These are phyloP conservation scores for Oxytropis ochrocephala DNA, from an alignment of 306 rosid genomes.

Conservation along the genomic window DNA sequence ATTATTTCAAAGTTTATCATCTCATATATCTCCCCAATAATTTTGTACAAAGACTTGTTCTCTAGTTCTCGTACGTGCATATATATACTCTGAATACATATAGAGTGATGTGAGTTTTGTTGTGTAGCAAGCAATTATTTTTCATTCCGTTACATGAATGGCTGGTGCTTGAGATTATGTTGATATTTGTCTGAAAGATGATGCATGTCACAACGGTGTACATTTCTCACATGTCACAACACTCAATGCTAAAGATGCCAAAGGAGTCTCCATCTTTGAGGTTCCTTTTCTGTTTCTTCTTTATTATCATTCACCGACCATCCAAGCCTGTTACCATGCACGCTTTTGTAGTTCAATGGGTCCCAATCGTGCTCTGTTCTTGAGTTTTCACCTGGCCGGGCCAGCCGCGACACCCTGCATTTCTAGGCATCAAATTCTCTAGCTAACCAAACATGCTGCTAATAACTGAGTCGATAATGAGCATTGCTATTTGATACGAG, in stretches of 20 bases:
- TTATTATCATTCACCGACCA: slow-evolving; percentile 26
- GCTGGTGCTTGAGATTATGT: not conserved
- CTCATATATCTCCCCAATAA: no score
- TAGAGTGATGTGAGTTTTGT: slow-evolving; percentile 6
- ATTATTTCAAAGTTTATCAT: no score
- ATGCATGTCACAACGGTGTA: slow-evolving; percentile 5
- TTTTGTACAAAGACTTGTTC: no score
- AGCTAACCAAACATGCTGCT: no score
- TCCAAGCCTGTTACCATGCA: slow-evolving; percentile 20
- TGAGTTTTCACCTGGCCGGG: not conserved
- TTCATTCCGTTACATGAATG: not conserved
- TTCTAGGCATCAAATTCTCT: not conserved
- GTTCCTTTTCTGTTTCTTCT: slow-evolving; percentile 35
- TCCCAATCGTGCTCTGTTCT: slow-evolving; percentile 18
- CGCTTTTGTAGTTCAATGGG: slow-evolving; percentile 14
- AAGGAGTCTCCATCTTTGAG: slow-evolving; percentile 23
- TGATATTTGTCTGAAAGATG: not conserved
- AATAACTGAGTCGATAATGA: no score
- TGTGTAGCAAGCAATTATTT: slow-evolving; percentile 11
- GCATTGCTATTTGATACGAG: no score
- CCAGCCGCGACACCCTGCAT: not conserved
- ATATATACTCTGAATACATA: not conserved
- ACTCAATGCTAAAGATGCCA: slow-evolving; percentile 22
- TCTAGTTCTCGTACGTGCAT: not conserved
- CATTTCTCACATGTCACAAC: slow-evolving; percentile 1